phyloP scores from a whole-genome alignment of 225 moss, liverwort and hornwort genomes.

The Physcomitrellopsis africana region DNA sequence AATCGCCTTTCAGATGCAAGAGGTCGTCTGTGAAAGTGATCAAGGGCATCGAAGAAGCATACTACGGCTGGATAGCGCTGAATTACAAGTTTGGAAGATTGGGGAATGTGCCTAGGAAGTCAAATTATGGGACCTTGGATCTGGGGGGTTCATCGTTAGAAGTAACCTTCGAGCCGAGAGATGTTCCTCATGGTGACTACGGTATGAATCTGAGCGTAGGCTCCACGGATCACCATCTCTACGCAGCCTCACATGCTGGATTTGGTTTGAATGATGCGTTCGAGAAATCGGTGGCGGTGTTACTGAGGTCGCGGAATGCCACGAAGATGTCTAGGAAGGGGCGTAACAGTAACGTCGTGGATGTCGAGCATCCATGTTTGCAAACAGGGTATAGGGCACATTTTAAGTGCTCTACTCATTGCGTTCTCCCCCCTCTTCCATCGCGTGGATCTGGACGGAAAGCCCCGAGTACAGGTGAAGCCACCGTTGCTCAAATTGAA shows the following conservation, averaged over 20 bases:
- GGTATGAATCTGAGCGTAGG: conserved; percentile 91
- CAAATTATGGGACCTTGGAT: conserved; percentile 84
- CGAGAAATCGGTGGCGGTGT: conserved; percentile 83
- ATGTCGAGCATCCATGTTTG: conserved; percentile 82
- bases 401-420: conserved; percentile 76
- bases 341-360: conserved; percentile 31
- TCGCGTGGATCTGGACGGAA: conserved; percentile 48
- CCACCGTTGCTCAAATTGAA: conserved; percentile 55
- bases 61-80: conserved; percentile 96
- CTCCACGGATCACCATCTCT: conserved; percentile 76
- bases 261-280: conserved; percentile 97
- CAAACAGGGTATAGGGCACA: conserved; percentile 77
- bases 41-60: conserved; percentile 93
- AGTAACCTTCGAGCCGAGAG: conserved; percentile 84
- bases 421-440: conserved; percentile 59
- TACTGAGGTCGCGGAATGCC: conserved; percentile 51
- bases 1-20: conserved; percentile 75
- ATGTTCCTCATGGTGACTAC: conserved; percentile 54
- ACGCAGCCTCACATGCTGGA: conserved; percentile 89
- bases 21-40: conserved; percentile 89
- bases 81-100: conserved; percentile 84
- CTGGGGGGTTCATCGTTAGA: conserved; percentile 97
- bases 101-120: conserved; percentile 53
- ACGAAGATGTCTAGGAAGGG: conserved; percentile 21
- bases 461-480: conserved; percentile 37